Evolutionary conservation across 192 early-diverging fungal species (phyloP).

Genomic region (Linnemannia hyalina): DNA sequence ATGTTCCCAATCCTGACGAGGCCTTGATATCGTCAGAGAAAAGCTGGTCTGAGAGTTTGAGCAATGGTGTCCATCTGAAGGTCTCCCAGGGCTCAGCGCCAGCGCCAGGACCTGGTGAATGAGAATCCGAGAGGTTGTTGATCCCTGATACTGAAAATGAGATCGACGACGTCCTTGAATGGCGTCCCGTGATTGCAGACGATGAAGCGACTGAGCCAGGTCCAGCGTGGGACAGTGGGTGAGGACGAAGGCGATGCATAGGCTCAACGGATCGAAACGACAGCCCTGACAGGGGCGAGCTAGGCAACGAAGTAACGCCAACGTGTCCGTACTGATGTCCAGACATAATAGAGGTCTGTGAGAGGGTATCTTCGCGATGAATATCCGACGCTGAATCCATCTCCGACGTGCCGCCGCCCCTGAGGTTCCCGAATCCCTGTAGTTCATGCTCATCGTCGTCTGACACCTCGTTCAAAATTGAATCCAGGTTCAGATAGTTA

Average conservation of each 20-base stretch:
- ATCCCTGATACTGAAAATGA: slow-evolving; percentile 42
- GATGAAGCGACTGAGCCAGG: slow-evolving; percentile 54
- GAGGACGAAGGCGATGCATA: slow-evolving; percentile 47
- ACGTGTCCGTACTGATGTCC: slow-evolving; percentile 33
- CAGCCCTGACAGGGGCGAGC: slow-evolving; percentile 44
- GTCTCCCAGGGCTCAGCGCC: slow-evolving; percentile 67
- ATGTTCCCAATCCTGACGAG: slow-evolving; percentile 31
- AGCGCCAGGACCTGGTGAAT: slow-evolving; percentile 45
- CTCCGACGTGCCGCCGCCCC: slow-evolving; percentile 58
- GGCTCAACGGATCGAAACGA: slow-evolving; percentile 55
- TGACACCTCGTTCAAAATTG: slow-evolving; percentile 70
- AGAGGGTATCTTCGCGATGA: slow-evolving; percentile 58
- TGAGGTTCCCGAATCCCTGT: slow-evolving; percentile 45
- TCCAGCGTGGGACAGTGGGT: slow-evolving; percentile 22
- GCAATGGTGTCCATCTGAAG: slow-evolving; percentile 69
- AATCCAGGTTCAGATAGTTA: slow-evolving; percentile 67
- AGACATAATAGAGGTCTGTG: slow-evolving; percentile 41
- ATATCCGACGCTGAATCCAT: slow-evolving; percentile 58
- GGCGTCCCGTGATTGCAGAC: slow-evolving; percentile 48
- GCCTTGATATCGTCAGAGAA: slow-evolving; percentile 61
- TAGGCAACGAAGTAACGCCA: slow-evolving; percentile 15
- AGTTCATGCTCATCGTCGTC: slow-evolving; percentile 63
- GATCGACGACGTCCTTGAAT: slow-evolving; percentile 51
- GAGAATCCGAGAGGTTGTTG: slow-evolving; percentile 37
- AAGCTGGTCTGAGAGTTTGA: slow-evolving; percentile 68